Evolutionary conservation across 257 asterid species (phyloP).

Genomic region (Nyctanthes arbortristis): DNA sequence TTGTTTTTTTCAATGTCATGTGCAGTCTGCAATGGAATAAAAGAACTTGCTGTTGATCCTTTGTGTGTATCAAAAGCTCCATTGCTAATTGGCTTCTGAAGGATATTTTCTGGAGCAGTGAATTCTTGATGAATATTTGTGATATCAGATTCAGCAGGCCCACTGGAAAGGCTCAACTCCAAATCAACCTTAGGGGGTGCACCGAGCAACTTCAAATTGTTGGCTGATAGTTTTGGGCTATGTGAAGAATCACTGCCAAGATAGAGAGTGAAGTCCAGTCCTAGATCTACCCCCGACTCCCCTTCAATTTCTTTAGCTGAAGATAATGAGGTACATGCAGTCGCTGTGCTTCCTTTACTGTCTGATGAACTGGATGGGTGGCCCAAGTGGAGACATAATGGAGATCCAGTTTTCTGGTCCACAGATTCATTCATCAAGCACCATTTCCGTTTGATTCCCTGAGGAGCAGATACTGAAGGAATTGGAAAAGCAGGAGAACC

Average conservation of each 20-base stretch:
- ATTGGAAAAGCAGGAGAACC: slow-evolving; percentile 35
- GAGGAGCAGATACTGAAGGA: slow-evolving; percentile 20
- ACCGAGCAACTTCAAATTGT: slow-evolving; percentile 18
- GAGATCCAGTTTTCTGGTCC: slow-evolving; percentile 28
- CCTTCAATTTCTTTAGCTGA: slow-evolving; percentile 52
- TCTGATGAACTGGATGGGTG: slow-evolving; percentile 53
- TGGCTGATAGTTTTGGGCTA: slow-evolving; percentile 25
- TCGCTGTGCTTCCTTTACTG: slow-evolving; percentile 55
- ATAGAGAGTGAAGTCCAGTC: slow-evolving; percentile 45
- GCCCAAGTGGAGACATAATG: slow-evolving; percentile 41
- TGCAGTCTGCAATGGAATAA: slow-evolving; percentile 15
- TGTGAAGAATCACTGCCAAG: slow-evolving; percentile 41
- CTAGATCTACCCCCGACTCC: slow-evolving; percentile 44
- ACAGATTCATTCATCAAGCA: slow-evolving; percentile 23
- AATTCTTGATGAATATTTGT: slow-evolving; percentile 30
- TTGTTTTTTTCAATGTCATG: slow-evolving; percentile 22
- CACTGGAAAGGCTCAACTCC: slow-evolving; percentile 46
- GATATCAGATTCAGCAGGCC: slow-evolving; percentile 40
- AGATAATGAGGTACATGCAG: slow-evolving; percentile 46
- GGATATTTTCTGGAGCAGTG: slow-evolving; percentile 21
- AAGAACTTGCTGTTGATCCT: slow-evolving; percentile 27
- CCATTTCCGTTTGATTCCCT: slow-evolving; percentile 47
- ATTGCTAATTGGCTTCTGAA: slow-evolving; percentile 11
- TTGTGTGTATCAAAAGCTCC: slow-evolving; percentile 28
- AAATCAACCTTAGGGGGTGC: slow-evolving; percentile 41